Conservation (phyloP, 768 basidiomycete species). For the Macrocybe gigantea region DNA sequence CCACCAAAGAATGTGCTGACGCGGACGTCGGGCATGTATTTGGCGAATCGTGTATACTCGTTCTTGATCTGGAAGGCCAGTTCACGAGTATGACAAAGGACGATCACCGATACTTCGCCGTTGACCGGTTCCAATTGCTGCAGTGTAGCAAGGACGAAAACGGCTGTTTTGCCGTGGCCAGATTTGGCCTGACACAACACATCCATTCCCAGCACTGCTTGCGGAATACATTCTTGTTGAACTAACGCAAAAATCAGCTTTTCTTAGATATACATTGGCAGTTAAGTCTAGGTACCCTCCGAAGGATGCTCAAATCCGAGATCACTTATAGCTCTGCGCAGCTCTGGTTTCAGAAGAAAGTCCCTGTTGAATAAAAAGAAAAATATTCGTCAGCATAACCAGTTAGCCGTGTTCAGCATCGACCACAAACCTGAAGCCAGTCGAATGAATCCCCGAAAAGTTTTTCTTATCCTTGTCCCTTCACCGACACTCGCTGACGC, state of each 20-base stretch:
- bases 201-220: conserved; percentile 99
- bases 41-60: conserved; percentile 97
- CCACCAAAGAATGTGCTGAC: conserved; percentile 98
- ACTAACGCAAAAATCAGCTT: conserved; percentile 41
- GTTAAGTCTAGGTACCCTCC: conserved; percentile 62
- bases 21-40: conserved; percentile 99
- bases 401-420: background rate
- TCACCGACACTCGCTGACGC: conserved; percentile 39
- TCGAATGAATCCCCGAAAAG: conserved; percentile 99
- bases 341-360: conserved; percentile 95
- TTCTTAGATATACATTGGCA: too few species aligned
- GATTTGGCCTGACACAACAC: conserved; percentile 99
- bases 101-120: conserved; percentile 96
- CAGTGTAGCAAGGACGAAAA: conserved; percentile 95
- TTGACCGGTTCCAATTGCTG: conserved; percentile 98
- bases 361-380: conserved; percentile 49
- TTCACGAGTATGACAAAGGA: conserved; percentile 98
- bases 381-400: conserved; percentile 6
- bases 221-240: conserved; percentile 99
- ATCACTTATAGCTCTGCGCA: conserved; percentile 96
- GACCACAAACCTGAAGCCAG: conserved; percentile 82
- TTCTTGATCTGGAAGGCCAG: conserved; percentile 99
- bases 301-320: conserved; percentile 99
- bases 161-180: conserved; percentile 97
- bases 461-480: conserved; percentile 91